Base-by-base conservation (phyloP, 164 flowering plant genomes). In the Aristolochia fimbriata region DNA sequence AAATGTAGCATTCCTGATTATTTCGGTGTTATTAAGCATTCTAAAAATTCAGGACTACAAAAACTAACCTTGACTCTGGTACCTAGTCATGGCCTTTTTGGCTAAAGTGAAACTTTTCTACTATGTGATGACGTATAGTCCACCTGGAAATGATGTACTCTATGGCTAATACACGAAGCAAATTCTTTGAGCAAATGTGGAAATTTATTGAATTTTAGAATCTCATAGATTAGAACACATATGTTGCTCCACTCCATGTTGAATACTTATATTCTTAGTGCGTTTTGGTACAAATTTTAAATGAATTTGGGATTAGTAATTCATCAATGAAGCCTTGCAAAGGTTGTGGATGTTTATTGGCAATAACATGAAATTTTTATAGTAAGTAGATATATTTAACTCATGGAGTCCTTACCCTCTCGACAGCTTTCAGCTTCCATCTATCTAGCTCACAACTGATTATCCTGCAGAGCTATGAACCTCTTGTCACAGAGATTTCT, bases 401-500 rank as follows among this genome's bases (percentile, higher is more conserved):
- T 12, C 22, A 45, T 50, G 81, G 77, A 82, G 89, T n/a, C n/a
- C n/a, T n/a, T n/a, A n/a, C n/a, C n/a, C n/a, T n/a, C n/a, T n/a
- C n/a, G n/a, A n/a, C n/a, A n/a, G n/a, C n/a, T n/a, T n/a, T n/a
- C n/a, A n/a, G n/a, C n/a, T n/a, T n/a, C n/a, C n/a, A n/a, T n/a
- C n/a, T n/a, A n/a, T n/a, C n/a, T n/a, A n/a, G n/a, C n/a, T n/a
- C n/a, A n/a, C n/a, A n/a, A n/a, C n/a, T n/a, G n/a, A n/a, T n/a
- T n/a, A n/a, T n/a, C n/a, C n/a, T n/a, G n/a, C n/a, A n/a, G n/a
- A n/a, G n/a, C n/a, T n/a, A n/a, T n/a, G n/a, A 62, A 93, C 97
- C 30, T 91, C 97, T 71, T 91, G 88, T 97, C 99, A 93, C 59
- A 86, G 97, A 55, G 83, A 57, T 75, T 75, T 78, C 80, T 86